Evolutionary conservation across 2,329 filamentous ascomycete genomes (phyloP).

Genomic region (Trichophyton mentagrophytes): DNA sequence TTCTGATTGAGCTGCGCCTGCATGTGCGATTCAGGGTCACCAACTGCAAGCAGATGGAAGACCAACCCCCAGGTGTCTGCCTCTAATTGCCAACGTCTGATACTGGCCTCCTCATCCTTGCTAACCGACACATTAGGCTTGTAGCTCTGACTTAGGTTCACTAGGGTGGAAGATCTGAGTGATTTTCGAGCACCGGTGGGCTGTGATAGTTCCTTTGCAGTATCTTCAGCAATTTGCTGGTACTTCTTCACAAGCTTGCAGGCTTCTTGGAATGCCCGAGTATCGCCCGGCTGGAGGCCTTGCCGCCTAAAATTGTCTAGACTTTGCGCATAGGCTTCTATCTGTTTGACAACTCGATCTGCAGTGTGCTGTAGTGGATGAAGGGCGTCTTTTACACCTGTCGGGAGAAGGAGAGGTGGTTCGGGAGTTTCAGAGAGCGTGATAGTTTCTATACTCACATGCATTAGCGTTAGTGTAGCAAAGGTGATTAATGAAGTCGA

Average conservation of each 20-base stretch:
- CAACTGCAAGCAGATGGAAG: constrained; percentile 57
- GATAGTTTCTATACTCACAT: constrained; percentile 7
- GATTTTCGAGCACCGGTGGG: constrained; percentile 27
- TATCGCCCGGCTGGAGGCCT: constrained; percentile 24
- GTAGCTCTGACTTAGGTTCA: background rate
- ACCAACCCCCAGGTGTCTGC: constrained; percentile 84
- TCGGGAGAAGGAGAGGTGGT: constrained; percentile 30
- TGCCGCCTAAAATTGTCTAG: constrained; percentile 61
- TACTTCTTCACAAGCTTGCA: constrained; percentile 56
- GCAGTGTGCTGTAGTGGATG: constrained; percentile 52
- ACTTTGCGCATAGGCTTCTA: constrained; percentile 72
- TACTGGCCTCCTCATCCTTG: constrained; percentile 29
- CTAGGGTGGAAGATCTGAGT: background rate
- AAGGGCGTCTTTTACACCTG: constrained; percentile 40
- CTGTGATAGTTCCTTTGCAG: constrained; percentile 32
- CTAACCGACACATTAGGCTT: constrained; percentile 8
- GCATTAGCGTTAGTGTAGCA: background rate
- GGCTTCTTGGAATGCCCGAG: constrained; percentile 50
- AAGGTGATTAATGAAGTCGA: background rate
- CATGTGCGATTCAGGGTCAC: constrained; percentile 41
- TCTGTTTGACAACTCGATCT: constrained; percentile 62
- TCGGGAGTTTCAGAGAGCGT: constrained; percentile 10
- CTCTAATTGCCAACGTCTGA: constrained; percentile 64
- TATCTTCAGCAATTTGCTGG: constrained; percentile 41
- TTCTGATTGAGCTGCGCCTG: constrained; percentile 30